Conservation (phyloP, 2,329 filamentous ascomycete genomes). For the Penicillium sp. region DNA sequence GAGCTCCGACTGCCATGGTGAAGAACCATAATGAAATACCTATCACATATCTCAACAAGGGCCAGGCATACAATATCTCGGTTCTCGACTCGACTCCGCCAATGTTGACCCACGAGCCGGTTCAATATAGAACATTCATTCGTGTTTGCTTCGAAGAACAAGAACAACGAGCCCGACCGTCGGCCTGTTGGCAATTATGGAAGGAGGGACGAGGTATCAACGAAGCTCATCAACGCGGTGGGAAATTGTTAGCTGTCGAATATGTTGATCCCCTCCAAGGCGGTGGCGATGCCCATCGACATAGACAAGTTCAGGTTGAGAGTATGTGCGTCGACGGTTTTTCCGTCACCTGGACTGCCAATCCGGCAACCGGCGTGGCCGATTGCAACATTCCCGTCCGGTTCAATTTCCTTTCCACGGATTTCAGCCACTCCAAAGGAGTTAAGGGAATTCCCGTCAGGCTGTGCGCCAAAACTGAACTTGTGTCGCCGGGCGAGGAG, state of each 20-base stretch:
- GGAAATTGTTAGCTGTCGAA: slow-evolving; percentile 90
- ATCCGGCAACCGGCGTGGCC: slow-evolving; percentile 56
- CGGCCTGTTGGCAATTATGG: slow-evolving; percentile 85
- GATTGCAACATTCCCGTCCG: slow-evolving; percentile 87
- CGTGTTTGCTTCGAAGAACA: slow-evolving; percentile 98
- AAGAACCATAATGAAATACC: slow-evolving; percentile 86
- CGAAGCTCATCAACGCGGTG: slow-evolving; percentile 89
- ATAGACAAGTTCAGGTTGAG: slow-evolving; percentile 64
- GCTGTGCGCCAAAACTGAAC: slow-evolving; percentile 83
- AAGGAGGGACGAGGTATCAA: slow-evolving; percentile 95
- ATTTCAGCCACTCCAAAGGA: slow-evolving; percentile 97
- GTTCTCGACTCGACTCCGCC: slow-evolving; percentile 71
- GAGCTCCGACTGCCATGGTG: slow-evolving; percentile 91
- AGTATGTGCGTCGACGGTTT: slow-evolving; percentile 88
- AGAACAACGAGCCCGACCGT: slow-evolving; percentile 78
- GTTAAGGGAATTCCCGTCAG: slow-evolving; percentile 96
- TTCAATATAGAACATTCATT: slow-evolving; percentile 82
- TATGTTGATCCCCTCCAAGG: slow-evolving; percentile 68
- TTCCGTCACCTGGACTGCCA: slow-evolving; percentile 81
- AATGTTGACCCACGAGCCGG: slow-evolving; percentile 55
- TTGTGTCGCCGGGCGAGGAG: slow-evolving; percentile 54
- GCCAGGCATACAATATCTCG: slow-evolving; percentile 85
- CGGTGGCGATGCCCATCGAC: slow-evolving; percentile 55
- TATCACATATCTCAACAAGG: slow-evolving; percentile 97
- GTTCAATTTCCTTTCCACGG: slow-evolving; percentile 97